phyloP scores from a whole-genome alignment of 2,329 filamentous ascomycete species.

The Nothopassalora personata region DNA sequence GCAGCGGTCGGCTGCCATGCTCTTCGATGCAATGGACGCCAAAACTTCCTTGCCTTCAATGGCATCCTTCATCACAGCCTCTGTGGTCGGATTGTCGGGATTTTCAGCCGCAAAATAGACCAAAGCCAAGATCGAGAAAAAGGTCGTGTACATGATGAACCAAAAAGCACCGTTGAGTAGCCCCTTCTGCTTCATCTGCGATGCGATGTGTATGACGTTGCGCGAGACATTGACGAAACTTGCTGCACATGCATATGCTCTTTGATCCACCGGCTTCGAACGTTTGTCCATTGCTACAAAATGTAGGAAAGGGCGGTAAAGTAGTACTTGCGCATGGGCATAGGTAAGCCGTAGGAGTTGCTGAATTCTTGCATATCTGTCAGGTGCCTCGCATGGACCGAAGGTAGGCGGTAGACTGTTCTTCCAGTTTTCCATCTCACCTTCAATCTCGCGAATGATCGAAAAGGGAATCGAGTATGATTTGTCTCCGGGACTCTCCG shows the following conservation, averaged over 20 bases:
- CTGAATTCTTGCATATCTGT: constrained; percentile 59
- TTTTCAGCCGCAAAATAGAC: constrained; percentile 79
- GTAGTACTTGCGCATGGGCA: constrained; percentile 74
- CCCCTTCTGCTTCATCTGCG: constrained; percentile 69
- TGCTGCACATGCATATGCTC: constrained; percentile 69
- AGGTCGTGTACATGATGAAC: constrained; percentile 81
- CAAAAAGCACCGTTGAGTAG: constrained; percentile 77
- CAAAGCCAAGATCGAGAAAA: constrained; percentile 73
- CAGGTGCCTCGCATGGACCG: constrained; percentile 74
- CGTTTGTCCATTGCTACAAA: constrained; percentile 62
- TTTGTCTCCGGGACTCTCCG: constrained; percentile 41
- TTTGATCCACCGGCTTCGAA: constrained; percentile 58
- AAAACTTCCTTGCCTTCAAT: constrained; percentile 79
- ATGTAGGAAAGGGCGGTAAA: constrained; percentile 78
- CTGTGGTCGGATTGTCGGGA: constrained; percentile 65
- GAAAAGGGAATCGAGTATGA: constrained; percentile 60
- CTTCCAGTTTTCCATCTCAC: constrained; percentile 59
- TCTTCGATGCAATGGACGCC: constrained; percentile 70
- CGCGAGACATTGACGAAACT: constrained; percentile 61
- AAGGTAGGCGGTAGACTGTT: constrained; percentile 67
- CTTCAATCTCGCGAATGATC: constrained; percentile 59
- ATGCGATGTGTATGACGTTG: constrained; percentile 74
- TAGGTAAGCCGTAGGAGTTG: constrained; percentile 75
- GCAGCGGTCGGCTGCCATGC: constrained; percentile 83
- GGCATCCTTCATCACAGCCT: constrained; percentile 80